A percentile compares a stretch with the other conserved stretches of the same genome.
These are phyloP conservation scores for Mucor ambiguus DNA, from an alignment of 371 early-diverging fungal species.

Conservation along the genomic window DNA sequence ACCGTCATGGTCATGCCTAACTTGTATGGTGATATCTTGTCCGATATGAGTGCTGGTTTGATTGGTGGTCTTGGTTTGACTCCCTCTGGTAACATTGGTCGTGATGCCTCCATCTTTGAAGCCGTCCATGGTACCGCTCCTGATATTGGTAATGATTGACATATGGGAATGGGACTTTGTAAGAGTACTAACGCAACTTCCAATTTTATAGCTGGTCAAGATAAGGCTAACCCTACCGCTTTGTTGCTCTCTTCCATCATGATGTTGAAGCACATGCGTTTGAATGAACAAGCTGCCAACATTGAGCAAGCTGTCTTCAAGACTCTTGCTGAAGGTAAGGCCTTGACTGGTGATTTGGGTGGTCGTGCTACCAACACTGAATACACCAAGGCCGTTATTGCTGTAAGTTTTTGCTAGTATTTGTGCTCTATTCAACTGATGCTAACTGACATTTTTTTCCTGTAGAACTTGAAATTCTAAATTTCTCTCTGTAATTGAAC, in stretches of 20 bases:
- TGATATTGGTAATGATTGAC: conserved; percentile 65
- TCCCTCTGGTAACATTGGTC: conserved; percentile 98
- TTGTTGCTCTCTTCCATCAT: conserved; percentile 68
- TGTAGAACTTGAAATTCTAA: conserved; percentile 11
- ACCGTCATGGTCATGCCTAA: conserved; percentile 99
- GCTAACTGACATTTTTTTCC: not conserved
- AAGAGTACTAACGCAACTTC: not conserved
- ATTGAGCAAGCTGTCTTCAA: conserved; percentile 91
- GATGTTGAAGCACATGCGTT: conserved; percentile 97
- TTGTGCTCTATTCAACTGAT: not conserved
- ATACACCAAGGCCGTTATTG: conserved; percentile 91
- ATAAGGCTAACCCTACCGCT: conserved; percentile 94
- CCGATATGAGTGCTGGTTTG: conserved; percentile 97
- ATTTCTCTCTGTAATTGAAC: not conserved
- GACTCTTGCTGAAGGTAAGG: conserved; percentile 93
- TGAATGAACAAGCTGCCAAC: conserved; percentile 74
- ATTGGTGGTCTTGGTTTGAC: conserved; percentile 98
- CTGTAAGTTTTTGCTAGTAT: not conserved
- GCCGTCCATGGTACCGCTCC: conserved; percentile 98
- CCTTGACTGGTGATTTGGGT: conserved; percentile 93
- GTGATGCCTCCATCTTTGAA: conserved; percentile 97
- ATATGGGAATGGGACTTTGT: not conserved
- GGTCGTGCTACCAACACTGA: conserved; percentile 90
- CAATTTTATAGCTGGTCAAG: conserved; percentile 33
- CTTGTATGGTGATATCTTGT: conserved; percentile 98